These are phyloP conservation scores for Picochlorum sp. DNA, from an alignment of 139 green algal genomes.

Conservation along the genomic window DNA sequence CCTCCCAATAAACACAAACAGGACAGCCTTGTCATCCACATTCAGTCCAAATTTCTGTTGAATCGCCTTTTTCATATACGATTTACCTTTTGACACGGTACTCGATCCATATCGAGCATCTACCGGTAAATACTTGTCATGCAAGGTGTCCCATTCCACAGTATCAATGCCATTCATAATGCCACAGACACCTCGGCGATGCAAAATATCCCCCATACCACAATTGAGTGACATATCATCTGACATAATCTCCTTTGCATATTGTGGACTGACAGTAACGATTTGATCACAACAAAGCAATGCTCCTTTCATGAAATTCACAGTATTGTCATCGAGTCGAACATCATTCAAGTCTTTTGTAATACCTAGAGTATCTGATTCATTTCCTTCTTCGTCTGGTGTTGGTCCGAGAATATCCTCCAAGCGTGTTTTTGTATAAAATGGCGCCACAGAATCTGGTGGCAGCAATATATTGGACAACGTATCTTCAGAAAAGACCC, in stretches of 20 bases:
- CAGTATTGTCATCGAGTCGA: constrained; percentile 7
- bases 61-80: constrained; percentile 48
- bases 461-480: constrained; percentile 29
- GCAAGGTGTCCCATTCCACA: constrained; percentile 49
- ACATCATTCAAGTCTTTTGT: neutral
- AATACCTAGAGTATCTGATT: too few species aligned
- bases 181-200: constrained; percentile 24
- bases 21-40: constrained; percentile 26
- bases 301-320: constrained; percentile 66
- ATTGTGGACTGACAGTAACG: constrained; percentile 69
- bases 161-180: constrained; percentile 74
- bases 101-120: constrained; percentile 33
- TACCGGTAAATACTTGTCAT: constrained; percentile 46
- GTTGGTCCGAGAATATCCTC: neutral
- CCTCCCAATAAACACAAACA: constrained; percentile 71
- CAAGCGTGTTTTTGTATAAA: neutral
- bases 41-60: constrained; percentile 53
- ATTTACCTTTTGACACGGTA: constrained; percentile 44
- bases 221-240: constrained; percentile 8
- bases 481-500: constrained; percentile 4
- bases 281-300: constrained; percentile 42
- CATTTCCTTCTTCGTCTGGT: neutral
- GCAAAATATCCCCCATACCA: constrained; percentile 30
- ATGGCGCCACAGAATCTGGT: neutral
- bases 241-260: constrained; percentile 52